Evolutionary conservation across 345 rosid species (phyloP).

Genomic region (Murraya paniculata): DNA sequence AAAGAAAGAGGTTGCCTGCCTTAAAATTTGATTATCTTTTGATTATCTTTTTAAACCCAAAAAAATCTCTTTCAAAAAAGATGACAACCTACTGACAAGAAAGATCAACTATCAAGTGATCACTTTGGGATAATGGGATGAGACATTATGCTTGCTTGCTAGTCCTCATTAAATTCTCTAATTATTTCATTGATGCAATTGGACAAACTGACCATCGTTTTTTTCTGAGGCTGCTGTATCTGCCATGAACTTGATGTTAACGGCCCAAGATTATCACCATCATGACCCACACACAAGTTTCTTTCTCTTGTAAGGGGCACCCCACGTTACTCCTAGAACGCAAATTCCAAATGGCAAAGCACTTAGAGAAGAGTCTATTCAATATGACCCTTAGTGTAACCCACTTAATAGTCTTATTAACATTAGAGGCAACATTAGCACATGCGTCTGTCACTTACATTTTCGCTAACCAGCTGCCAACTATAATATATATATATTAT

Average conservation of each 20-base stretch:
- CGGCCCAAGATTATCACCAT: conserved; percentile 18
- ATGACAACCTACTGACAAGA: conserved; percentile 62
- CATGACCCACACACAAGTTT: conserved; percentile 11
- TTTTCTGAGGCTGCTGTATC: neutral
- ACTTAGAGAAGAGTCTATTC: conserved; percentile 27
- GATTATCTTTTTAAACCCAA: conserved; percentile 12
- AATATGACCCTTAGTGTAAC: conserved; percentile 27
- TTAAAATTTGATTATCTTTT: conserved; percentile 2
- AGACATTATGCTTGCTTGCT: conserved; percentile 37
- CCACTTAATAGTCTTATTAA: conserved; percentile 30
- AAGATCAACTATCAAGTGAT: conserved; percentile 40
- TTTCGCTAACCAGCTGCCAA: neutral
- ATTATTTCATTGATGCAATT: conserved; percentile 25
- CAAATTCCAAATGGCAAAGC: neutral
- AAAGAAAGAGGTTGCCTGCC: neutral
- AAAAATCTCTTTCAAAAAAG: conserved; percentile 25
- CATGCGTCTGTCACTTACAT: conserved; percentile 33
- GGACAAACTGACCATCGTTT: conserved; percentile 15
- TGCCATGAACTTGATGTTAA: conserved; percentile 30
- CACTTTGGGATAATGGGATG: conserved; percentile 44
- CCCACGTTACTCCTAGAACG: conserved; percentile 30
- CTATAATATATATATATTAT: too few relatives aligned
- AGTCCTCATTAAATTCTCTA: conserved; percentile 41
- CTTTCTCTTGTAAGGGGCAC: conserved; percentile 22
- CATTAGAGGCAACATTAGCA: conserved; percentile 35